Conservation (phyloP, 2,329 filamentous ascomycete species). For the Diaporthe eres region DNA sequence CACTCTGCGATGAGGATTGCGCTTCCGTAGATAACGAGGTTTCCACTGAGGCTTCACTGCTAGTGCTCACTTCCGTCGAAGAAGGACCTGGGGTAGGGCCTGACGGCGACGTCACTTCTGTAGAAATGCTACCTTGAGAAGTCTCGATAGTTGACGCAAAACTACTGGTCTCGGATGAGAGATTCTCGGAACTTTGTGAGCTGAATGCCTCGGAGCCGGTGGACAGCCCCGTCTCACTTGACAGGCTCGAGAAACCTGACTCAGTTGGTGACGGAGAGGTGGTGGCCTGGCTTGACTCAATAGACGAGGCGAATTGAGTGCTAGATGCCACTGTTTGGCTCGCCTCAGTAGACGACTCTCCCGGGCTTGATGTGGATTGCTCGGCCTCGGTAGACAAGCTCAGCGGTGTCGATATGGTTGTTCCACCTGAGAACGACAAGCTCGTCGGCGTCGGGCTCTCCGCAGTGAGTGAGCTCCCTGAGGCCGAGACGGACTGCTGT, state of each 20-base stretch:
- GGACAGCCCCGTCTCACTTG: neutral
- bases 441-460: neutral
- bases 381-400: neutral
- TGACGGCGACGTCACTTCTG: neutral
- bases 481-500: neutral
- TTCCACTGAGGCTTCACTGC: neutral
- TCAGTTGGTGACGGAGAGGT: neutral
- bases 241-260: neutral
- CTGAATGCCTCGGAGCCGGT: neutral
- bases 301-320: neutral
- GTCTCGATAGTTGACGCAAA: neutral
- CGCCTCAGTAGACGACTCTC: neutral
- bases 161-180: neutral
- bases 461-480: neutral
- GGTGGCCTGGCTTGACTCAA: neutral
- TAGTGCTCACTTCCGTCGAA: neutral
- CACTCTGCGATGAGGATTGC: neutral
- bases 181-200: neutral
- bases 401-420: neutral
- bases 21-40: neutral
- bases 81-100: neutral
- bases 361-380: neutral
- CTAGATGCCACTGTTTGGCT: neutral
- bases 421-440: neutral
- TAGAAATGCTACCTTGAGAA: constrained; percentile 1